phyloP scores from a whole-genome alignment of 768 basidiomycete species.

The Macrolepiota fuliginosa region DNA sequence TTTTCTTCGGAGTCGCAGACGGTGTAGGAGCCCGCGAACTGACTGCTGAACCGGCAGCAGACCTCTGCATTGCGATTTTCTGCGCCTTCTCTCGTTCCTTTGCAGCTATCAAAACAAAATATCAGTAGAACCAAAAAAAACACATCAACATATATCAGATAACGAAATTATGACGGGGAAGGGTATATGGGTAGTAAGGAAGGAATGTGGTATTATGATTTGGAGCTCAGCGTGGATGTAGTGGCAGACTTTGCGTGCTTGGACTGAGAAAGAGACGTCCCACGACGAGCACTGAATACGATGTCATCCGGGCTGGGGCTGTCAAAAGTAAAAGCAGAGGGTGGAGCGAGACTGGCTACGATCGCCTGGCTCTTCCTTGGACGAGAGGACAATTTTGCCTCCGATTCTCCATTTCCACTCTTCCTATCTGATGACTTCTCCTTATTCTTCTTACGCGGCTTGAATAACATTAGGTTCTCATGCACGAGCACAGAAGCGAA shows the following conservation, averaged over 20 bases:
- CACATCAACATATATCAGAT: constrained; percentile 14
- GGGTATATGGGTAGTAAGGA: constrained; percentile 18
- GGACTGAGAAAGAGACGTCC: constrained; percentile 41
- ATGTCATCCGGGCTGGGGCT: constrained; percentile 91
- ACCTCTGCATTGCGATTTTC: constrained; percentile 49
- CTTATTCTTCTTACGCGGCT: constrained; percentile 32
- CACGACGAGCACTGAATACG: constrained; percentile 76
- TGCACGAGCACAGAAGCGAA: constrained; percentile 72
- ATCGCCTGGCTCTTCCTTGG: constrained; percentile 12
- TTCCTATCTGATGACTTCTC: constrained; percentile 27
- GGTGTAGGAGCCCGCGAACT: constrained; percentile 47
- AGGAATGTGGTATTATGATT: constrained; percentile 18
- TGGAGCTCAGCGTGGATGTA: constrained; percentile 16
- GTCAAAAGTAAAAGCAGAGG: constrained; percentile 64
- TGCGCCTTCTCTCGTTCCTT: constrained; percentile 78
- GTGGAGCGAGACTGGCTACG: constrained; percentile 33
- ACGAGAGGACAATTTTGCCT: constrained; percentile 7
- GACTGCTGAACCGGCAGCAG: constrained; percentile 37
- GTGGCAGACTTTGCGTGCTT: constrained; percentile 19
- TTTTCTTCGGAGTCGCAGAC: constrained; percentile 41
- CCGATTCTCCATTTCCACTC: constrained; percentile 22
- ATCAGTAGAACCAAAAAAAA: constrained; percentile 32
- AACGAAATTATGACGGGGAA: not conserved
- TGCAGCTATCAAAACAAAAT: constrained; percentile 57
- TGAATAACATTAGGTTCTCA: constrained; percentile 38